Percentiles rank a stretch among this genome's conserved stretches.
Evolutionary conservation across 176 grass and related monocot genomes (phyloP).

Genomic region (Poa pratensis): DNA sequence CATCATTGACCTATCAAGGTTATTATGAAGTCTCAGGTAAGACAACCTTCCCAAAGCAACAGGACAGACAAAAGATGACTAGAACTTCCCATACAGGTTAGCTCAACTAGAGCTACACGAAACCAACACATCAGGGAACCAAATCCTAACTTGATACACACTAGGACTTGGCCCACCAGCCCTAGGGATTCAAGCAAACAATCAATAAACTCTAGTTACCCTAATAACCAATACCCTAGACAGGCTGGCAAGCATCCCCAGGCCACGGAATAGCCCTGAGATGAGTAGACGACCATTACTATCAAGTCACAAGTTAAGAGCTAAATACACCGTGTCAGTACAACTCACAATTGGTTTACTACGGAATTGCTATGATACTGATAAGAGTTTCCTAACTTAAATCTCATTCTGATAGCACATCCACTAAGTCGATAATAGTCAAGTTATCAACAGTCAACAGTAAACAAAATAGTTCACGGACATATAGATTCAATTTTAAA

Average conservation of each 20-base stretch:
- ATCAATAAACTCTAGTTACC: slow-evolving; percentile 8
- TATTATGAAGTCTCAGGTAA: slow-evolving; percentile 15
- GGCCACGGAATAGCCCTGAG: not conserved
- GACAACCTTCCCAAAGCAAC: not conserved
- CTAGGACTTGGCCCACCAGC: not conserved
- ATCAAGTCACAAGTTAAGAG: slow-evolving; percentile 12
- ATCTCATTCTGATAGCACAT: slow-evolving; percentile 22
- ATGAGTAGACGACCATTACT: not conserved
- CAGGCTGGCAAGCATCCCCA: not conserved
- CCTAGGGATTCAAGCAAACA: not conserved
- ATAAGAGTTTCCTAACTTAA: slow-evolving; percentile 17
- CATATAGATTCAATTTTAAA: no score
- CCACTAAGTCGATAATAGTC: not conserved
- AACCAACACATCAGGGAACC: not conserved
- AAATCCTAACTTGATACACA: not conserved
- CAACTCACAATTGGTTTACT: slow-evolving; percentile 11
- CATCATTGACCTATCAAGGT: slow-evolving; percentile 9
- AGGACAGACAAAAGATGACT: slow-evolving; percentile 1
- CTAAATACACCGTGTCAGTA: slow-evolving; percentile 30
- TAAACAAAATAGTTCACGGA: no score
- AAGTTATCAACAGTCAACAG: no score
- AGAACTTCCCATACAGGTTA: not conserved
- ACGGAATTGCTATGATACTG: slow-evolving; percentile 7
- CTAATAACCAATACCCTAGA: not conserved
- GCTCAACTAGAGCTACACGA: not conserved